Evolutionary conservation across 2,329 filamentous ascomycete genomes (phyloP).

Genomic region (Cladosporium sp.): DNA sequence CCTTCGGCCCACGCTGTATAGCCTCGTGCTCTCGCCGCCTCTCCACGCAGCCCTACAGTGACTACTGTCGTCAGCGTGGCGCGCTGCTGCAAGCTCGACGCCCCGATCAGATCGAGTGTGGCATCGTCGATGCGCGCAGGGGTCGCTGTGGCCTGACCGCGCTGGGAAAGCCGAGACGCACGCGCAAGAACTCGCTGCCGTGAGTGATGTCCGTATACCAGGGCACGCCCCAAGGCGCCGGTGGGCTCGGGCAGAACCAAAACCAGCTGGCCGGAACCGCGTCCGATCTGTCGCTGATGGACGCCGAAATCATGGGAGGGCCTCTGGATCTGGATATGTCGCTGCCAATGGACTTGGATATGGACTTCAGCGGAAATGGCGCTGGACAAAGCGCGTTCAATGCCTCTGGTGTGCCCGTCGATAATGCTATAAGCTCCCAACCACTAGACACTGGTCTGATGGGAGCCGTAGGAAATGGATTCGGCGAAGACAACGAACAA

Average conservation of each 20-base stretch:
- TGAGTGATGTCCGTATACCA: conserved; percentile 10
- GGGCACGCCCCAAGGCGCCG: background rate
- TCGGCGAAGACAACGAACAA: conserved; percentile 21
- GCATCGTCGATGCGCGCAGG: conserved; percentile 11
- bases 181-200: background rate
- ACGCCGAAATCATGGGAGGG: conserved; percentile 32
- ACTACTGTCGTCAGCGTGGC: background rate
- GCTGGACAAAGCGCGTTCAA: conserved; percentile 20
- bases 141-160: conserved; percentile 4
- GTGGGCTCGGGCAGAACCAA: conserved; percentile 9
- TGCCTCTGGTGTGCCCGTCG: background rate
- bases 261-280: conserved; percentile 25
- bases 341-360: conserved; percentile 45
- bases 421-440: conserved; percentile 2
- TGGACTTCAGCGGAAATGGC: conserved; percentile 33
- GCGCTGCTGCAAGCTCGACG: background rate
- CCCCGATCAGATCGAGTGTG: background rate
- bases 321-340: conserved; percentile 42
- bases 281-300: conserved; percentile 67
- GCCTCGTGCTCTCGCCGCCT: background rate
- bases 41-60: background rate
- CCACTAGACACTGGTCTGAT: conserved; percentile 14
- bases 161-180: background rate
- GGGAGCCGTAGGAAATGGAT: conserved; percentile 12
- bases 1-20: background rate